These are phyloP conservation scores for Geranomyces michiganensis DNA, from an alignment of 192 early-diverging fungal genomes.

Conservation along the genomic window DNA sequence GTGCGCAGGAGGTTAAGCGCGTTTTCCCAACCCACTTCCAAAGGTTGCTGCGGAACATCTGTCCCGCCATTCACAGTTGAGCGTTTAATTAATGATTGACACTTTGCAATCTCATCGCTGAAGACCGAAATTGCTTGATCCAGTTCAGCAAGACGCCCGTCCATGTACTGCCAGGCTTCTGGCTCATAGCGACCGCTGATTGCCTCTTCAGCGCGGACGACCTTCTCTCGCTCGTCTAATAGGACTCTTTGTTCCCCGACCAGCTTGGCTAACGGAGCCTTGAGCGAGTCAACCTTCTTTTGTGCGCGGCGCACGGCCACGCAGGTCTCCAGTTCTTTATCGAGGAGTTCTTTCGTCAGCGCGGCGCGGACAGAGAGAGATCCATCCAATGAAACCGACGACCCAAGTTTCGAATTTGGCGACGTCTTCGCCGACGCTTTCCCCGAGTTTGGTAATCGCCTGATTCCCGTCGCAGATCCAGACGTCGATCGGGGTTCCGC, in stretches of 20 bases:
- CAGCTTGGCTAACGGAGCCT: conserved; percentile 33
- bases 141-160: conserved; percentile 46
- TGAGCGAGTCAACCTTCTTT: conserved; percentile 37
- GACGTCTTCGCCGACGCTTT: neutral
- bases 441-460: neutral
- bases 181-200: conserved; percentile 42
- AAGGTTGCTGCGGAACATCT: conserved; percentile 9
- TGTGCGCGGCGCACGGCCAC: conserved; percentile 41
- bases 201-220: conserved; percentile 43
- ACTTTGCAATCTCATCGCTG: conserved; percentile 31
- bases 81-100: conserved; percentile 3
- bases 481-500: conserved; percentile 8
- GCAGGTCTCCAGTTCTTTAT: conserved; percentile 47
- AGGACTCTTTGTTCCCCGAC: conserved; percentile 52
- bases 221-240: conserved; percentile 47
- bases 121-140: conserved; percentile 47
- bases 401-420: neutral
- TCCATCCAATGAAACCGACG: neutral
- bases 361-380: conserved; percentile 41
- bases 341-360: conserved; percentile 56
- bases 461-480: neutral
- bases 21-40: conserved; percentile 54
- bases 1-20: conserved; percentile 47
- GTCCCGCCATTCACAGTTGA: neutral
- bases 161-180: conserved; percentile 53